These are phyloP conservation scores for Apostasia ramifera DNA, from an alignment of 106 monocot species.

Conservation along the genomic window DNA sequence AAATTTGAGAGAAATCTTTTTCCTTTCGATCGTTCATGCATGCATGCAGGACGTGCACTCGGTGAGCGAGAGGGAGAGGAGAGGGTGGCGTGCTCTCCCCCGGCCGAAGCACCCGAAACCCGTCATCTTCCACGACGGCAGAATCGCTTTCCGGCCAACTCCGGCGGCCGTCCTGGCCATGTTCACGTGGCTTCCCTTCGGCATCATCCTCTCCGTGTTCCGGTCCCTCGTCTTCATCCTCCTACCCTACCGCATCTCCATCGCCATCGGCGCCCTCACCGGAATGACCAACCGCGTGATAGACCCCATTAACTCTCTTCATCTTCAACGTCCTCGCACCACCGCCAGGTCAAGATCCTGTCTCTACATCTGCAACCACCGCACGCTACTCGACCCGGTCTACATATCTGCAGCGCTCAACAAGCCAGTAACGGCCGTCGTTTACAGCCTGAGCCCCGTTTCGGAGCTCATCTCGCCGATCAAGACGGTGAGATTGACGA, in stretches of 20 bases:
- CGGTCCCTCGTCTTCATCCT: slow-evolving; percentile 9
- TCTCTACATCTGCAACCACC: slow-evolving; percentile 73
- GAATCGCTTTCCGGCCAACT: slow-evolving; percentile 45
- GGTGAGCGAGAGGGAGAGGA: slow-evolving; percentile 31
- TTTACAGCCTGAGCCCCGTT: slow-evolving; percentile 52
- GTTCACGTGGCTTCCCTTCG: slow-evolving; percentile 47
- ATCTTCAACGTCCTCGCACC: not conserved
- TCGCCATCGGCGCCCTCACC: slow-evolving; percentile 16
- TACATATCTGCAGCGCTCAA: slow-evolving; percentile 42
- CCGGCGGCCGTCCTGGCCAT: slow-evolving; percentile 21
- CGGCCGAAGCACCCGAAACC: slow-evolving; percentile 23
- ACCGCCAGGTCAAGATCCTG: not conserved
- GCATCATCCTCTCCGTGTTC: slow-evolving; percentile 20
- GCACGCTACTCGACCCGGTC: slow-evolving; percentile 62
- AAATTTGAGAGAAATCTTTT: too few species aligned
- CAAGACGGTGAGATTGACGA: slow-evolving; percentile 29
- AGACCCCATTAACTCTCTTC: not conserved
- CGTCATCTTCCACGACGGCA: slow-evolving; percentile 50
- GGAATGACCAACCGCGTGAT: slow-evolving; percentile 19
- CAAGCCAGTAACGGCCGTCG: slow-evolving; percentile 25
- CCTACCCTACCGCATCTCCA: slow-evolving; percentile 26
- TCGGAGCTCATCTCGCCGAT: slow-evolving; percentile 51
- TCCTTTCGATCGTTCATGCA: not conserved
- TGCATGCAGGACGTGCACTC: slow-evolving; percentile 24
- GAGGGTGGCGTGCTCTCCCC: slow-evolving; percentile 22